Percentiles rank a stretch among this genome's conserved stretches.
phyloP scores from a whole-genome alignment of 2,329 filamentous ascomycete species.

The Xylaria sp. region DNA sequence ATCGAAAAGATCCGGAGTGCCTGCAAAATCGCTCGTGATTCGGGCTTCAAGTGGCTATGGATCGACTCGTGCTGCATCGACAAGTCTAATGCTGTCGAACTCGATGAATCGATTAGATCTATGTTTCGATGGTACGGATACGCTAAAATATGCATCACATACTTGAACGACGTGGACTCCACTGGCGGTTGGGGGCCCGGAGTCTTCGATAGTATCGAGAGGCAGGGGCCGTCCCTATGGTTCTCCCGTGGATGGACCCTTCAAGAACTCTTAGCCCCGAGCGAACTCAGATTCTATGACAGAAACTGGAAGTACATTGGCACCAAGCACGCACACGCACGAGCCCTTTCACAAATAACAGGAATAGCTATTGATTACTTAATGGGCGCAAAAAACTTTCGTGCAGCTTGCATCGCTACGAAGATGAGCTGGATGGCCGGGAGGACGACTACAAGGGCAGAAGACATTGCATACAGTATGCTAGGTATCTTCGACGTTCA shows the following conservation, averaged over 20 bases:
- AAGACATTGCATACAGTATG: slow-evolving; percentile 49
- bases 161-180: slow-evolving; percentile 44
- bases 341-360: slow-evolving; percentile 46
- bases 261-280: slow-evolving; percentile 43
- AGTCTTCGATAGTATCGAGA: slow-evolving; percentile 15
- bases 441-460: slow-evolving; percentile 40
- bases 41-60: slow-evolving; percentile 51
- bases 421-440: slow-evolving; percentile 49
- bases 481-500: slow-evolving; percentile 48
- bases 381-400: slow-evolving; percentile 27
- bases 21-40: slow-evolving; percentile 35
- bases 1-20: slow-evolving; percentile 34
- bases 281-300: slow-evolving; percentile 43
- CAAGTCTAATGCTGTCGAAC: slow-evolving; percentile 50
- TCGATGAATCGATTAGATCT: slow-evolving; percentile 48
- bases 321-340: slow-evolving; percentile 33
- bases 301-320: slow-evolving; percentile 43
- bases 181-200: background rate
- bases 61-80: slow-evolving; percentile 47
- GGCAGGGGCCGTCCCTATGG: slow-evolving; percentile 30
- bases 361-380: slow-evolving; percentile 41
- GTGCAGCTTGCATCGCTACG: slow-evolving; percentile 41
- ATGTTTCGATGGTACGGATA: slow-evolving; percentile 50
- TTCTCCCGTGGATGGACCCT: slow-evolving; percentile 35
- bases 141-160: slow-evolving; percentile 50